Evolutionary conservation across 2,329 filamentous ascomycete species (phyloP).

Genomic region (Zasmidium cellare): DNA sequence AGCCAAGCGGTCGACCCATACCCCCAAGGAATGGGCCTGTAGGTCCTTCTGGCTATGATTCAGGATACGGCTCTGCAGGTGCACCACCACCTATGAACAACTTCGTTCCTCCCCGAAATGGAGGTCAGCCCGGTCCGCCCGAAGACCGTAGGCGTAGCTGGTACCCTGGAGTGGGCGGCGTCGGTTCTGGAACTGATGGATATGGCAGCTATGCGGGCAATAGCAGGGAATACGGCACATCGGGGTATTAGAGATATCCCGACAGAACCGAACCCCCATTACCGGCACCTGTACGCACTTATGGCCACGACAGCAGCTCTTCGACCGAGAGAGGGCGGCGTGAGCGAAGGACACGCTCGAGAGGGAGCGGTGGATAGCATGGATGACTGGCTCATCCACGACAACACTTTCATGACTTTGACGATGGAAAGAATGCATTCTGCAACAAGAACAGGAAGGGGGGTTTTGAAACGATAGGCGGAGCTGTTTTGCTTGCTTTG

Average conservation of each 20-base stretch:
- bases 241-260: background rate
- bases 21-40: slow-evolving; percentile 17
- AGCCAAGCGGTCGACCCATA: slow-evolving; percentile 15
- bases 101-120: background rate
- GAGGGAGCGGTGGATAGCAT: background rate
- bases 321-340: slow-evolving; percentile 7
- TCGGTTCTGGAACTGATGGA: slow-evolving; percentile 23
- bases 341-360: slow-evolving; percentile 6
- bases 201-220: slow-evolving; percentile 23
- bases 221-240: background rate
- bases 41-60: slow-evolving; percentile 15
- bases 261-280: background rate
- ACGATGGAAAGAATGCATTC: background rate
- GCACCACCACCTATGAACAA: slow-evolving; percentile 10
- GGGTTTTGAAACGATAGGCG: background rate
- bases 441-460: background rate
- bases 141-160: slow-evolving; percentile 26
- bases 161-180: slow-evolving; percentile 16
- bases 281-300: background rate
- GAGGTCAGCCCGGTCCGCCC: background rate
- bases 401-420: background rate
- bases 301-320: slow-evolving; percentile 5
- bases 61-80: slow-evolving; percentile 12
- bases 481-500: background rate
- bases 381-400: background rate